Evolutionary conservation across 2,329 filamentous ascomycete genomes (phyloP).

Genomic region (Aspergillus persii): DNA sequence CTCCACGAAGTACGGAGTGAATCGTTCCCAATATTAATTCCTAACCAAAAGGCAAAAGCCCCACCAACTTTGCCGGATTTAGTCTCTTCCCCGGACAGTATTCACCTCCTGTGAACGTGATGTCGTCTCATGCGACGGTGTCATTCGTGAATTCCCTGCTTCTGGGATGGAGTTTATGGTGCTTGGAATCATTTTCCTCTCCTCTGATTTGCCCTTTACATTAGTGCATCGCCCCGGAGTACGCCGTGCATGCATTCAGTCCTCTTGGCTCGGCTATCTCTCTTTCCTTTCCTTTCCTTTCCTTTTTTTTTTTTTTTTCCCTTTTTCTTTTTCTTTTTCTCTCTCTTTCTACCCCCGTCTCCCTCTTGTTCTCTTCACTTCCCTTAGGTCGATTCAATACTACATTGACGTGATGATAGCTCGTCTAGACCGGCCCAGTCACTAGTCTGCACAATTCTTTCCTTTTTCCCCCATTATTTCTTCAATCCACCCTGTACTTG

Average conservation of each 20-base stretch:
- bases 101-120: too few species aligned
- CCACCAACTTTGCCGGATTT: too few species aligned
- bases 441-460: constrained; percentile 3
- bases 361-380: background rate
- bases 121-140: too few species aligned
- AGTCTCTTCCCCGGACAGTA: too few species aligned
- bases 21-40: too few species aligned
- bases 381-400: background rate
- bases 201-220: background rate
- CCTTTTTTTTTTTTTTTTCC: background rate
- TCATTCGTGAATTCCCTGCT: too few species aligned
- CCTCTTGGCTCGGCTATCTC: background rate
- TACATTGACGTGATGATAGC: constrained; percentile 1
- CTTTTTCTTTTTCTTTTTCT: constrained; percentile 5
- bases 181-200: background rate
- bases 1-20: too few species aligned
- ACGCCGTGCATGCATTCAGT: background rate
- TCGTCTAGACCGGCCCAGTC: background rate
- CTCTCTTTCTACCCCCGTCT: background rate
- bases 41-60: too few species aligned
- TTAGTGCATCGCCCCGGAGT: background rate
- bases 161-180: too few species aligned
- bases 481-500: too few species aligned
- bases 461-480: background rate
- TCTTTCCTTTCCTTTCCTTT: background rate